phyloP scores from a whole-genome alignment of 169 alveolate genomes.

The Plasmodium yoelii region DNA sequence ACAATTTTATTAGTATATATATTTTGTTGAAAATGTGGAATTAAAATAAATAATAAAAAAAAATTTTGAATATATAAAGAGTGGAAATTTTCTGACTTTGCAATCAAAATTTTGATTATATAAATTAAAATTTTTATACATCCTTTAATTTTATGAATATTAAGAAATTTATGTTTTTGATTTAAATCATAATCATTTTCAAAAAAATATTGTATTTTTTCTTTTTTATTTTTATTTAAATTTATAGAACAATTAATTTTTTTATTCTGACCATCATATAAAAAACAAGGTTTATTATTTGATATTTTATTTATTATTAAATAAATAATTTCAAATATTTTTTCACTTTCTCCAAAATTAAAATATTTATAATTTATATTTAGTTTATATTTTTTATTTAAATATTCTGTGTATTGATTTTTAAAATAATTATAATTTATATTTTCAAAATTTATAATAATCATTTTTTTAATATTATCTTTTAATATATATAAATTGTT shows the following conservation, averaged over 20 bases:
- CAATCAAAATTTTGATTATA: constrained; percentile 17
- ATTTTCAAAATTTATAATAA: neutral
- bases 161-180: constrained; percentile 18
- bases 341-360: constrained; percentile 25
- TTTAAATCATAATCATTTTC: constrained; percentile 16
- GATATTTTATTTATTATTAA: constrained; percentile 42
- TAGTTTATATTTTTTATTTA: neutral
- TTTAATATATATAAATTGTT: constrained; percentile 15
- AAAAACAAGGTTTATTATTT: constrained; percentile 17
- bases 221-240: constrained; percentile 28
- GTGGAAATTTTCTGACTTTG: neutral
- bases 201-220: constrained; percentile 30
- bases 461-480: constrained; percentile 7
- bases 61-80: constrained; percentile 4
- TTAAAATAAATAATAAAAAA: constrained; percentile 24
- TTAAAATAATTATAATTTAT: constrained; percentile 12
- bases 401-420: neutral
- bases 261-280: constrained; percentile 5
- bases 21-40: constrained; percentile 63
- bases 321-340: constrained; percentile 38
- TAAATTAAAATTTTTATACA: constrained; percentile 18
- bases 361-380: constrained; percentile 35
- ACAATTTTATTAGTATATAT: constrained; percentile 5
- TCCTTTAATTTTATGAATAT: constrained; percentile 46
- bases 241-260: neutral